These are phyloP conservation scores for Ogataea chonburiensis DNA, from an alignment of 805 yeast species.

Conservation along the genomic window DNA sequence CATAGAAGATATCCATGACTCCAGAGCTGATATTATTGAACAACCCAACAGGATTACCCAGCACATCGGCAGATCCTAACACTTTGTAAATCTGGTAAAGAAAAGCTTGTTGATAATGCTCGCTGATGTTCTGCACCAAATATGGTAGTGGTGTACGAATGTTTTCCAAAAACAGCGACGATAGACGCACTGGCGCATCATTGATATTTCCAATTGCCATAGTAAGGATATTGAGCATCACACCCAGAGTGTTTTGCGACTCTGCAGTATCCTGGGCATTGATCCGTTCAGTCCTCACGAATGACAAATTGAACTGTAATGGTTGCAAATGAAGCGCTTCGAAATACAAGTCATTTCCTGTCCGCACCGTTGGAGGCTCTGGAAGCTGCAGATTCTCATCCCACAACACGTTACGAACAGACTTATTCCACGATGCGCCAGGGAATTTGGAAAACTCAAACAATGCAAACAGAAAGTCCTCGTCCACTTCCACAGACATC, in stretches of 20 bases:
- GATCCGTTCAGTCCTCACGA: conserved; percentile 81
- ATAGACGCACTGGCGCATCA: conserved; percentile 91
- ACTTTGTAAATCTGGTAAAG: conserved; percentile 89
- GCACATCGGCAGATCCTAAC: conserved; percentile 91
- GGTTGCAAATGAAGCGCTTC: conserved; percentile 94
- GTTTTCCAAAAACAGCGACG: conserved; percentile 85
- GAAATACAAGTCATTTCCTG: conserved; percentile 75
- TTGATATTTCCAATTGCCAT: conserved; percentile 97
- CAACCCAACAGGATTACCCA: conserved; percentile 96
- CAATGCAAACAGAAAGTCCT: conserved; percentile 81
- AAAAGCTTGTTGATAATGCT: conserved; percentile 91
- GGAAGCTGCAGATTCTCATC: conserved; percentile 68
- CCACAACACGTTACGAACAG: conserved; percentile 45
- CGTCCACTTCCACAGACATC: conserved; percentile 89
- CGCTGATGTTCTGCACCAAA: conserved; percentile 63
- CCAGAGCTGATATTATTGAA: conserved; percentile 94
- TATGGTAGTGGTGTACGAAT: conserved; percentile 81
- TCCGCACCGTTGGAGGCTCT: conserved; percentile 55
- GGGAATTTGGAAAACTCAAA: conserved; percentile 79
- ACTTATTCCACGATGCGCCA: conserved; percentile 71
- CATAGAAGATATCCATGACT: conserved; percentile 92
- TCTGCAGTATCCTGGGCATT: conserved; percentile 58
- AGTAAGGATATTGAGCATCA: conserved; percentile 79
- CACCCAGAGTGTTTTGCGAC: conserved; percentile 66
- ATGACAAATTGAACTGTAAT: conserved; percentile 80